phyloP scores from a whole-genome alignment of 331 rosid species.

The Stylosanthes scabra region DNA sequence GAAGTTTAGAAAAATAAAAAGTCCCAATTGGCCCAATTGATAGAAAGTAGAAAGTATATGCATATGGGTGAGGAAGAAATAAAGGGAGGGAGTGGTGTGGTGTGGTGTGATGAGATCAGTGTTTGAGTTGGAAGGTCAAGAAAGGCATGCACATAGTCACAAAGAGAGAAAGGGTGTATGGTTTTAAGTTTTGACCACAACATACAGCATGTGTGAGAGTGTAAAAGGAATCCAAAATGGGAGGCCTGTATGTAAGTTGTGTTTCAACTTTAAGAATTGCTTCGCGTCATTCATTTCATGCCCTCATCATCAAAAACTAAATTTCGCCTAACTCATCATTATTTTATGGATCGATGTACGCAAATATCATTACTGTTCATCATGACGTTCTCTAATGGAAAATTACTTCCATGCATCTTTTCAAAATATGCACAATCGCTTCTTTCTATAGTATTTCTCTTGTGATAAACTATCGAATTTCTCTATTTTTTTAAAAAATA shows the following conservation, averaged over 20 bases:
- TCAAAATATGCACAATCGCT: too few relatives aligned
- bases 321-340: constrained; percentile 36
- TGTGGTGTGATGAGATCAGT: background rate
- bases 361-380: background rate
- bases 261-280: background rate
- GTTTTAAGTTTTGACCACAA: constrained; percentile 31
- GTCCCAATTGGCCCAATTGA: background rate
- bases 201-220: background rate
- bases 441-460: background rate
- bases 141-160: background rate
- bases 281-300: constrained; percentile 32
- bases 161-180: background rate
- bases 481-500: too few relatives aligned
- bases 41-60: background rate
- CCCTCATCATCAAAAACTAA: constrained; percentile 26
- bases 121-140: constrained; percentile 13
- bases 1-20: background rate
- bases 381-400: background rate
- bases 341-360: constrained; percentile 23
- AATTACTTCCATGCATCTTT: too few relatives aligned
- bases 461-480: too few relatives aligned
- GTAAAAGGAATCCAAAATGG: constrained; percentile 38
- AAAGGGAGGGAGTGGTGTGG: background rate
- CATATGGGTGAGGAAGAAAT: background rate
- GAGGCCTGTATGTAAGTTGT: background rate